phyloP scores from a whole-genome alignment of 2,329 filamentous ascomycete genomes.

The Magnaporthiopsis incrustans region DNA sequence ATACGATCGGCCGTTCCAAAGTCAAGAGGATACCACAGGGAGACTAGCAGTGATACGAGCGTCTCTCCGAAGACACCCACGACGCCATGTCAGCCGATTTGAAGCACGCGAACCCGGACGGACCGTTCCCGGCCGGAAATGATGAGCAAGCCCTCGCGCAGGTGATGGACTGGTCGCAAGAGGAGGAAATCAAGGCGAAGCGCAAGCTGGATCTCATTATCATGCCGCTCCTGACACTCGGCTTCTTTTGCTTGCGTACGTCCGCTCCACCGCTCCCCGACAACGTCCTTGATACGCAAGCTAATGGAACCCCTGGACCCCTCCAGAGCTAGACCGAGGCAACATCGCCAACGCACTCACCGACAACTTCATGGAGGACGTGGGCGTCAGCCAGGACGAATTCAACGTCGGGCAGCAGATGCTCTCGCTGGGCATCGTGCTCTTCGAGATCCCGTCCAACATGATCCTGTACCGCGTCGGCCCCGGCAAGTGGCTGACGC shows the following conservation, averaged over 20 bases:
- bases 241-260: slow-evolving; percentile 34
- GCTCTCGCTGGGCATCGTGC: slow-evolving; percentile 37
- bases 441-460: slow-evolving; percentile 37
- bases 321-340: slow-evolving; percentile 28
- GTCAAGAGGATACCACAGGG: not conserved
- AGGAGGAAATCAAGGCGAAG: slow-evolving; percentile 30
- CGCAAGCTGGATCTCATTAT: slow-evolving; percentile 33
- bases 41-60: no score
- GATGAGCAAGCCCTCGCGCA: slow-evolving; percentile 24
- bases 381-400: slow-evolving; percentile 32
- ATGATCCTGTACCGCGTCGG: slow-evolving; percentile 38
- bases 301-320: no score
- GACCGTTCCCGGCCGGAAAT: not conserved
- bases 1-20: not conserved
- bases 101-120: not conserved
- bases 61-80: no score
- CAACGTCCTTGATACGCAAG: no score
- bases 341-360: slow-evolving; percentile 25
- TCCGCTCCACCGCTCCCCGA: not conserved
- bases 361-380: slow-evolving; percentile 16
- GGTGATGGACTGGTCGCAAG: slow-evolving; percentile 23
- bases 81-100: not conserved
- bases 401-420: slow-evolving; percentile 38
- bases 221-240: slow-evolving; percentile 32
- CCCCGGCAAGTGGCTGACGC: slow-evolving; percentile 44